These are phyloP conservation scores for Rhipidocladum racemiflorum DNA, from an alignment of 176 grass and related monocot genomes.

Conservation along the genomic window DNA sequence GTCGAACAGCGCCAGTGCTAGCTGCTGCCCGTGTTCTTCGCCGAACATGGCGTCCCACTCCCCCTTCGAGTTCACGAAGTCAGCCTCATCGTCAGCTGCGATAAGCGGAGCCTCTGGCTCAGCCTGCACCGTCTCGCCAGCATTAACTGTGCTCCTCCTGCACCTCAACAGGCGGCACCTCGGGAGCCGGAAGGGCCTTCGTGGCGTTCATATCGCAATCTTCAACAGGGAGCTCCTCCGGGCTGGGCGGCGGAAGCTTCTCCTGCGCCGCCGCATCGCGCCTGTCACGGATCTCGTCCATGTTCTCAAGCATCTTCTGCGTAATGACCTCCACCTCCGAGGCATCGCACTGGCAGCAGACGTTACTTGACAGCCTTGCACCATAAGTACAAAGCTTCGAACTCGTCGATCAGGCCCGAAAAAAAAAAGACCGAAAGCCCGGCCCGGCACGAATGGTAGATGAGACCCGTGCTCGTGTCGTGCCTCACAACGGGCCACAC, in stretches of 20 bases:
- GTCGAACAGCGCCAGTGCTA: constrained; percentile 63
- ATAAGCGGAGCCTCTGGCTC: background rate
- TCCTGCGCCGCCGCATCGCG: constrained; percentile 28
- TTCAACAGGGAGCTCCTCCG: constrained; percentile 4
- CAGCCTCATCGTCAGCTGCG: constrained; percentile 25
- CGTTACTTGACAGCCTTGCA: too few relatives aligned
- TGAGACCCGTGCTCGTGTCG: too few relatives aligned
- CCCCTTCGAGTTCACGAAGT: constrained; percentile 72
- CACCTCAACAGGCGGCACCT: background rate
- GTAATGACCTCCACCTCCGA: constrained; percentile 73
- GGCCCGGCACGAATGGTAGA: too few relatives aligned
- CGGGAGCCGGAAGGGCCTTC: constrained; percentile 53
- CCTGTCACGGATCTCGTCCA: constrained; percentile 80
- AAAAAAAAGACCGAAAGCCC: too few relatives aligned
- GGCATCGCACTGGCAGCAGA: constrained; percentile 62
- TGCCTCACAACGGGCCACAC: too few relatives aligned
- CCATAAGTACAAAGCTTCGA: too few relatives aligned
- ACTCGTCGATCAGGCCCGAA: too few relatives aligned
- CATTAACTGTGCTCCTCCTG: background rate
- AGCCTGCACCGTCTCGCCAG: background rate
- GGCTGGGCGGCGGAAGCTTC: constrained; percentile 2
- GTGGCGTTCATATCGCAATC: constrained; percentile 46
- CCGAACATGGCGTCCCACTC: constrained; percentile 43
- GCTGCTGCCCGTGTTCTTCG: constrained; percentile 52
- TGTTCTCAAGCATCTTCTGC: constrained; percentile 70